These are phyloP conservation scores for Vinca major DNA, from an alignment of 305 asterid genomes.

Conservation along the genomic window DNA sequence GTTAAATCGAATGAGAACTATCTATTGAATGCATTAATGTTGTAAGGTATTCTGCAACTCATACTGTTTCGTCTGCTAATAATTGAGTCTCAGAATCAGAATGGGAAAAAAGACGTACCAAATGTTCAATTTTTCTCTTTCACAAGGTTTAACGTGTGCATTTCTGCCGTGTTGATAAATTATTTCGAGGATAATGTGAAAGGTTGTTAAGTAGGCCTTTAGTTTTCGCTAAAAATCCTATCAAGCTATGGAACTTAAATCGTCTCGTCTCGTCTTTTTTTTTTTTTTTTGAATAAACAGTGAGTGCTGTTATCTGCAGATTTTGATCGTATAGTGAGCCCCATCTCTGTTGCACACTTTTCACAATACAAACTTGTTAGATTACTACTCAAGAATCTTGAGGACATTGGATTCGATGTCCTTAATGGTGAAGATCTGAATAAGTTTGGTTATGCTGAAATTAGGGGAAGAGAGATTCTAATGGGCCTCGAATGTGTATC, in stretches of 20 bases:
- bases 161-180: background rate
- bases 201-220: background rate
- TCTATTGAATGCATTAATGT: background rate
- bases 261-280: no score
- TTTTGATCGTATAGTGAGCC: slow-evolving; percentile 70
- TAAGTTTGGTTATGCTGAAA: slow-evolving; percentile 22
- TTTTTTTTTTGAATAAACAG: background rate
- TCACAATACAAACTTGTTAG: slow-evolving; percentile 79
- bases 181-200: background rate
- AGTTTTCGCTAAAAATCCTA: background rate
- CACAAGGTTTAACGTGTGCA: background rate
- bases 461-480: slow-evolving; percentile 36
- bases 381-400: slow-evolving; percentile 56
- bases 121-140: background rate
- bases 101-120: background rate
- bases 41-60: background rate
- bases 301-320: slow-evolving; percentile 37
- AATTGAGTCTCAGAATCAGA: background rate
- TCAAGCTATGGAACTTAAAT: background rate
- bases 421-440: slow-evolving; percentile 19
- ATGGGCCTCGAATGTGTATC: slow-evolving; percentile 80
- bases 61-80: background rate
- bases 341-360: slow-evolving; percentile 89
- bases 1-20: background rate
- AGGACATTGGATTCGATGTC: slow-evolving; percentile 43